Base-by-base conservation (phyloP, 768 basidiomycete species). In the Galerina marginata region DNA sequence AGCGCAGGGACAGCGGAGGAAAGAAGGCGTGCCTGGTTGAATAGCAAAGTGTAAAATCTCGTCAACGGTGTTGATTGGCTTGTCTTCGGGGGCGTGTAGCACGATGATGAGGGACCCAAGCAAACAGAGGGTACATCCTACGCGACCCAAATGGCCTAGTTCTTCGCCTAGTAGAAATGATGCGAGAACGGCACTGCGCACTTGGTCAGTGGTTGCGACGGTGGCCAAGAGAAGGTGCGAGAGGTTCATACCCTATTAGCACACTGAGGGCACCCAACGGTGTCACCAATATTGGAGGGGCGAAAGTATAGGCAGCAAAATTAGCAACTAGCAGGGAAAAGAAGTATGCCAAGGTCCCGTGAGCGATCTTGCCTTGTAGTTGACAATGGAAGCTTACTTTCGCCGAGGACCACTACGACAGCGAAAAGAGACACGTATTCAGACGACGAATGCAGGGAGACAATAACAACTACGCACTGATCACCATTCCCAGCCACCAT, bases 241-340 rank as follows among this genome's bases (percentile, higher is more conserved):
- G 43, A 52, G 26, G n/a, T 26, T 77, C 89, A 60, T 67, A 96
- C 96, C 96, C 97, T 61, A 99, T 92, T 63, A 99, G 84, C 11
- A 99, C 97, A 72, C 93, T 96, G 44, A 97, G 81, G 20, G 96
- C 95, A 56, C 97, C 97, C n/a, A 99, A 77, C 1, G 97, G 97
- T 1, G 96, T 98, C n/a, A 99, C 95, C 57, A 99, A 82, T 70
- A 98, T 96, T 67, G 97, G 93, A 61, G 96, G 97, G 2, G 97
- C 97, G 67, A 98, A 99, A 0, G 95, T 92, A 72, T 98, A 98
- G 7, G 96, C 96, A 6, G 96, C 95, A 75, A 99, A 99, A 77
- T 92, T 92, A 56, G 91, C 91, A 60, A 89, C 89, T 91, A 63
- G 51, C 51, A 50, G 54, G 33, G 15, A 39, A 46, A 25, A 37